These are phyloP conservation scores for Arthrinium phaeospermum DNA, from an alignment of 2,329 filamentous ascomycete species.

Conservation along the genomic window DNA sequence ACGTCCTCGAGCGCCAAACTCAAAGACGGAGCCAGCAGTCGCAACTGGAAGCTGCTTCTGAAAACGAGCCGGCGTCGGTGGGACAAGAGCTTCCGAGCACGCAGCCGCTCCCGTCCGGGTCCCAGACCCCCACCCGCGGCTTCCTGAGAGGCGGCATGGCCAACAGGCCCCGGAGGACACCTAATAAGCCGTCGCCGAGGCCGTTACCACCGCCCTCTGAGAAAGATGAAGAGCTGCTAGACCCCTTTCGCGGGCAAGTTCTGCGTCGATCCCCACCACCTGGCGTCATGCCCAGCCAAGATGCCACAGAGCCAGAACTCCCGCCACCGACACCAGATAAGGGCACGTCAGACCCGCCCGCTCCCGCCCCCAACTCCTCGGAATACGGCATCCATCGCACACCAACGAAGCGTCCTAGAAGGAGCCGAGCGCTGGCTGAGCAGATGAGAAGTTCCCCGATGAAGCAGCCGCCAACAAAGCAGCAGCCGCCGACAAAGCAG, in stretches of 20 bases:
- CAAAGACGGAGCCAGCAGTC: constrained; percentile 37
- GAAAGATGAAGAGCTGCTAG: constrained; percentile 49
- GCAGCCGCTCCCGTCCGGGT: background rate
- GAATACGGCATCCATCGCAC: constrained; percentile 66
- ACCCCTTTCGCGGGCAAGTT: constrained; percentile 46
- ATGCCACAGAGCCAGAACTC: constrained; percentile 63
- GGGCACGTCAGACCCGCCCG: constrained; percentile 53
- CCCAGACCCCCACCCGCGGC: constrained; percentile 24
- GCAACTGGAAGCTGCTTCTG: constrained; percentile 22
- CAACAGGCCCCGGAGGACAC: constrained; percentile 46
- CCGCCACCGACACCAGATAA: constrained; percentile 60
- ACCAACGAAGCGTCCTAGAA: constrained; percentile 56
- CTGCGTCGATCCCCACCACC: constrained; percentile 44
- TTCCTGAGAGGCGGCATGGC: constrained; percentile 34
- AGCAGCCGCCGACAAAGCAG: constrained; percentile 48
- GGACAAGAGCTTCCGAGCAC: background rate
- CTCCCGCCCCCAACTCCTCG: constrained; percentile 53
- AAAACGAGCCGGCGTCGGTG: background rate
- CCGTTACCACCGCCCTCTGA: constrained; percentile 54
- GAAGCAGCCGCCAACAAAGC: constrained; percentile 48
- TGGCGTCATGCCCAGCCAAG: constrained; percentile 39
- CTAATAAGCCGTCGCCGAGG: constrained; percentile 49
- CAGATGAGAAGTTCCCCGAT: constrained; percentile 54
- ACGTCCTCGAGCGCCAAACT: constrained; percentile 55
- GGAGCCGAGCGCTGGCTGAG: constrained; percentile 45